Evolutionary conservation across 1,284 basidiomycete genomes (phyloP), one percentile per base, ranked within the genome.

Genomic region (Puccinia triticina): DNA sequence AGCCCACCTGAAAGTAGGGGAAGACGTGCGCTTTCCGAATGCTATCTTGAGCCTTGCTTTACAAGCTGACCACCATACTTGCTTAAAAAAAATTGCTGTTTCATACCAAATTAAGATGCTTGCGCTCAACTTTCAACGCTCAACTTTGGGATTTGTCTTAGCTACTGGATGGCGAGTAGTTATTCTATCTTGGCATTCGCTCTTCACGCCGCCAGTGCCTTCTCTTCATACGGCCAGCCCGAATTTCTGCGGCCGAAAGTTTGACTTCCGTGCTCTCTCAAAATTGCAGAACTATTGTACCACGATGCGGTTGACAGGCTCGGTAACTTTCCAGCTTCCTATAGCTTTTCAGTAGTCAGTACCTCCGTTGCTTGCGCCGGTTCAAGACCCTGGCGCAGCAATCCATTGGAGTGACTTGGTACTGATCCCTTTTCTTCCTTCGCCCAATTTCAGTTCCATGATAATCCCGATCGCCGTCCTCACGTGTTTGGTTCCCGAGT

Each of bases 91-190:
- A 10, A n/a, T n/a, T n/a, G n/a, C n/a, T n/a, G n/a, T n/a, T 7
- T 23, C 2, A 1, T 2, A 16, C 32, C 18, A 12, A 55, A 29
- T 74, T 12, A 26, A 82, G 80, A 85, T 69, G 85, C 86, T 32
- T 86, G 86, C 73, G 86, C 86, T 50, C 86, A 86, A 78, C 85
- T 87, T 18, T 83, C 84, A 1, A 84, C 84, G 7, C 84, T 87
- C 67, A 87, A 87, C 83, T 80, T 85, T 34, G 86, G 86, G 43
- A 87, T 87, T 83, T 85, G 86, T 83, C 79, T 86, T 26, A 85
- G 85, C 43, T 87, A 78, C 77, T 84, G 83, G 83, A 50, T 83
- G n/a, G 78, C 64, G 0, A 71, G 71, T 73, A 26, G 3, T 43
- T 29, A 43, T 48, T 14, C 11, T 10, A 50, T 50, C 18, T 50